Conservation (phyloP, 495 filamentous ascomycete species). For the Penicillium bialowiezense region DNA sequence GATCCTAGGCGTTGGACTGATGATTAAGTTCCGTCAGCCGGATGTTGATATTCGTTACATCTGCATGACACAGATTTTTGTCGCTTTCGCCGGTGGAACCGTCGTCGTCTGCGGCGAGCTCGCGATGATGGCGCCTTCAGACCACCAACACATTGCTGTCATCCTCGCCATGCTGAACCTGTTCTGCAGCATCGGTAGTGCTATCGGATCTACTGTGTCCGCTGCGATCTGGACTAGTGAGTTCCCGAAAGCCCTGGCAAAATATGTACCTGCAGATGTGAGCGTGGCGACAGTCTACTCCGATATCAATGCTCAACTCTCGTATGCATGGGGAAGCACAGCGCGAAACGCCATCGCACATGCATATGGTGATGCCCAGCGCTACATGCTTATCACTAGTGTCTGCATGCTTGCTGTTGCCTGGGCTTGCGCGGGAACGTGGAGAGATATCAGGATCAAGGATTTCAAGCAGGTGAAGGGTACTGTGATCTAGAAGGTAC, state of each 20-base stretch:
- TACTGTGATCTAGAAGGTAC: background rate
- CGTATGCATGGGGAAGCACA: conserved; percentile 45
- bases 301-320: conserved; percentile 42
- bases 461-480: conserved; percentile 4
- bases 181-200: conserved; percentile 58
- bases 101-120: conserved; percentile 59
- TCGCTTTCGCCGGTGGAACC: conserved; percentile 56
- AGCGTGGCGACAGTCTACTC: conserved; percentile 50
- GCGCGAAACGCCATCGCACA: conserved; percentile 47
- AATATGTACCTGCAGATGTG: conserved; percentile 46
- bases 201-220: conserved; percentile 58
- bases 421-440: background rate
- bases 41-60: conserved; percentile 55
- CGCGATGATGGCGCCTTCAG: conserved; percentile 59
- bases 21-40: conserved; percentile 62
- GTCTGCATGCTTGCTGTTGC: conserved; percentile 3
- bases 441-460: conserved; percentile 3
- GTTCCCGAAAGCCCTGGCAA: conserved; percentile 50
- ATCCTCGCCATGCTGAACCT: conserved; percentile 59
- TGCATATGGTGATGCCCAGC: conserved; percentile 55
- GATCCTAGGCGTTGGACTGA: conserved; percentile 51
- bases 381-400: conserved; percentile 47
- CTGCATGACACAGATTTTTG: conserved; percentile 68
- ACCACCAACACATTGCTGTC: conserved; percentile 60
- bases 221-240: conserved; percentile 60